phyloP scores from a whole-genome alignment of 1,284 basidiomycete genomes.

The Blastosporella zonata region DNA sequence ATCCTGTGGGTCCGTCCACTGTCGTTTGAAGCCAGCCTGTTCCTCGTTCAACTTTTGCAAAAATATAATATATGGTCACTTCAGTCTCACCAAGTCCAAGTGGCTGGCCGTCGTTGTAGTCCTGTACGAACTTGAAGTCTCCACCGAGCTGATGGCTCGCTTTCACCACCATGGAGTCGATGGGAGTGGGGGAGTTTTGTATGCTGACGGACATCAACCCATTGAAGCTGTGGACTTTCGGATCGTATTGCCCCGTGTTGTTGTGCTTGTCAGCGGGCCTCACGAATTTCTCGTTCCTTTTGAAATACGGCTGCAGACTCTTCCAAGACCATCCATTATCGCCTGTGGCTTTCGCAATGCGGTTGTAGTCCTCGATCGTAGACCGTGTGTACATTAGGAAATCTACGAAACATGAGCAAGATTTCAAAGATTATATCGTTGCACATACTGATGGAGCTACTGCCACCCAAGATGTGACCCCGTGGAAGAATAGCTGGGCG shows the following conservation, averaged over 20 bases:
- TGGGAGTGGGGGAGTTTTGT: conserved; percentile 19
- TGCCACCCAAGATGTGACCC: conserved; percentile 17
- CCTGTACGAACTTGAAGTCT: conserved; percentile 28
- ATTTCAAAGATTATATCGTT: background rate
- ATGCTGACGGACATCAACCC: conserved; percentile 24
- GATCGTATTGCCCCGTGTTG: conserved; percentile 20
- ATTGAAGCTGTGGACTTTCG: conserved; percentile 20
- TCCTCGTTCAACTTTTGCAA: background rate
- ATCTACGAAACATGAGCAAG: conserved; percentile 2
- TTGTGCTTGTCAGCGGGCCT: conserved; percentile 24
- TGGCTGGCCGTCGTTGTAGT: conserved; percentile 26
- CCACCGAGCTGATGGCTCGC: conserved; percentile 20
- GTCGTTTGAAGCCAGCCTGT: conserved; percentile 27
- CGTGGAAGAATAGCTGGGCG: conserved; percentile 12
- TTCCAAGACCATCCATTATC: conserved; percentile 20
- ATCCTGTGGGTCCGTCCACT: conserved; percentile 20
- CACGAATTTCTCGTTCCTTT: conserved; percentile 25
- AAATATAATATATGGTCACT: background rate
- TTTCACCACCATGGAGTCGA: conserved; percentile 22
- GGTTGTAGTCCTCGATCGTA: conserved; percentile 15
- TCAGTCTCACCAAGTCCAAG: conserved; percentile 24
- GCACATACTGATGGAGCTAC: conserved; percentile 19
- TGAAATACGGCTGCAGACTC: conserved; percentile 13
- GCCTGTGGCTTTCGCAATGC: conserved; percentile 14
- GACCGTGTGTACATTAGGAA: conserved; percentile 16